phyloP scores from a whole-genome alignment of 495 filamentous ascomycete species.

The Lophium mytilinum region DNA sequence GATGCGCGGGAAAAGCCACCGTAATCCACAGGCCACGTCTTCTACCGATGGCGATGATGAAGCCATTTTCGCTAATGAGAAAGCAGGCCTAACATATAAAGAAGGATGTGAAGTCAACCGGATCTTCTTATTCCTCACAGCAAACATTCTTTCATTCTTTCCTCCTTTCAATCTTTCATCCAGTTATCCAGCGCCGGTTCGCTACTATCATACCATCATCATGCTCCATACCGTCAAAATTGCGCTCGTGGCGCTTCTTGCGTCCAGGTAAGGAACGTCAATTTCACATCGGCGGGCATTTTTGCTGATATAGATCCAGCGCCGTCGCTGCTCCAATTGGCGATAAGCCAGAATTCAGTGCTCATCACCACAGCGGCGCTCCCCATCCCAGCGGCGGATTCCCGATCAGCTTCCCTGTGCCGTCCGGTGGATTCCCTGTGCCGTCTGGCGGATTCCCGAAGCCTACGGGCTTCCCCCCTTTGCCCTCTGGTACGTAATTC shows the following conservation, averaged over 20 bases:
- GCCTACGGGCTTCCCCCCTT: too few relatives aligned
- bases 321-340: too few relatives aligned
- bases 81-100: not conserved
- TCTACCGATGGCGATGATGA: not conserved
- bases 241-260: not conserved
- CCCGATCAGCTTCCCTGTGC: too few relatives aligned
- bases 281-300: too few relatives aligned
- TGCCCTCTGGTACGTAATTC: too few relatives aligned
- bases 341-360: too few relatives aligned
- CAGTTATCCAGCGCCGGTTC: not conserved
- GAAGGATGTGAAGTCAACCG: not conserved
- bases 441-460: too few relatives aligned
- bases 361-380: too few relatives aligned
- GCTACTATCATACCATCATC: not conserved
- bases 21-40: not conserved
- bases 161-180: not conserved
- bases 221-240: not conserved
- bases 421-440: too few relatives aligned
- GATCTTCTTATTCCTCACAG: not conserved
- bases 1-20: not conserved
- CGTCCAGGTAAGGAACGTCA: not conserved
- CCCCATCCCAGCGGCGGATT: too few relatives aligned
- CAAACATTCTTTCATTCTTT: not conserved
- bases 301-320: too few relatives aligned
- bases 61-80: not conserved